Percentiles rank a stretch among this genome's conserved stretches.
Conservation (phyloP, 176 grass and related monocot genomes). For the Eleusine coracana region DNA sequence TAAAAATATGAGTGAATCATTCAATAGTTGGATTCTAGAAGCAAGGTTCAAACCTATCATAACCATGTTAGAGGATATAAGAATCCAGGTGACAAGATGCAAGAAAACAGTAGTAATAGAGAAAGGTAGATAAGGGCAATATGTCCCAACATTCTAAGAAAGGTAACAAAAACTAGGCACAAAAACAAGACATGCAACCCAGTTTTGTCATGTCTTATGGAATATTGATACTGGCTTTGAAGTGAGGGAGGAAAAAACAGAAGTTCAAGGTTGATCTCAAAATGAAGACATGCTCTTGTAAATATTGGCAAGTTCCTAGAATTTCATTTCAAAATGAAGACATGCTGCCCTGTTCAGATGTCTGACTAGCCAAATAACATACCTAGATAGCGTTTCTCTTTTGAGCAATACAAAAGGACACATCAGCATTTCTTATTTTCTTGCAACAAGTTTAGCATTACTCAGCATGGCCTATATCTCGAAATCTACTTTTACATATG, state of each 20-base stretch:
- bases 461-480: constrained; percentile 8
- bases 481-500: neutral
- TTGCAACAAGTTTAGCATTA: neutral
- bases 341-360: constrained; percentile 5
- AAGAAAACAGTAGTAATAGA: neutral
- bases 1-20: too few relatives aligned
- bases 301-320: neutral
- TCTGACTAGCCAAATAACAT: neutral
- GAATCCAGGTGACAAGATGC: neutral
- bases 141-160: constrained; percentile 4
- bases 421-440: neutral
- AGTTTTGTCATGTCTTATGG: constrained; percentile 3
- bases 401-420: neutral
- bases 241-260: neutral
- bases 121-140: neutral
- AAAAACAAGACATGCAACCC: neutral
- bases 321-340: neutral
- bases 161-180: neutral
- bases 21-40: neutral
- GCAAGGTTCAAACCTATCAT: neutral
- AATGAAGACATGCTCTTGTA: neutral
- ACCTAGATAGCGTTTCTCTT: neutral
- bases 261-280: constrained; percentile 20
- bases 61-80: neutral
- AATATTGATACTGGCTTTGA: constrained; percentile 8